These are phyloP conservation scores for Cystofilobasidium macerans DNA, from an alignment of 768 basidiomycete genomes.

Conservation along the genomic window DNA sequence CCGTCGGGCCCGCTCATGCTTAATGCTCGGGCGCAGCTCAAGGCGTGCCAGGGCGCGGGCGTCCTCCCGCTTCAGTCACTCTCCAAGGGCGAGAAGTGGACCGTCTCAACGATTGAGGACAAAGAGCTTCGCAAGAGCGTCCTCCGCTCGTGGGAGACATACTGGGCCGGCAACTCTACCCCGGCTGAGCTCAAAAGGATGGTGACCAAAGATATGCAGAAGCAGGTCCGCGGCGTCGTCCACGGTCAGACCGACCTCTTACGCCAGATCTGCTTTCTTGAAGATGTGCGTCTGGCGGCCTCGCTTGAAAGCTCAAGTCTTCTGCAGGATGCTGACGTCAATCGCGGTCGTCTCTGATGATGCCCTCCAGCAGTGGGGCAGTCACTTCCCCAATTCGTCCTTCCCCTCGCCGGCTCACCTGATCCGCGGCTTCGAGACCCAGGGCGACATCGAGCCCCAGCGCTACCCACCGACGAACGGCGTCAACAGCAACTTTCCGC, in stretches of 20 bases:
- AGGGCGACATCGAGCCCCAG: background rate
- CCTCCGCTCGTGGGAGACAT: background rate
- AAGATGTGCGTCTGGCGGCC: background rate
- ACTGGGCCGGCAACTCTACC: background rate
- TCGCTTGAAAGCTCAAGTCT: no score
- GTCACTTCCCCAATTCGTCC: background rate
- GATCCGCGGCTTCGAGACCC: background rate
- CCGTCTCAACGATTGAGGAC: constrained; percentile 1
- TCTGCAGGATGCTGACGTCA: no score
- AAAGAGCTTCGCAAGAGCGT: constrained; percentile 6
- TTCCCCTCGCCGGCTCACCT: background rate
- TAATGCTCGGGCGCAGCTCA: background rate
- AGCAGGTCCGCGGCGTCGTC: background rate
- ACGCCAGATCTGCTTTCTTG: background rate
- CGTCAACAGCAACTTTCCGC: background rate
- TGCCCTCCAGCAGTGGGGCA: background rate
- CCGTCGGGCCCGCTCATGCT: constrained; percentile 6
- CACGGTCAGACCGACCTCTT: background rate
- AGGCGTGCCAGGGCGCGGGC: constrained; percentile 9
- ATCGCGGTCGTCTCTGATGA: no score
- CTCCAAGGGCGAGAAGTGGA: constrained; percentile 13
- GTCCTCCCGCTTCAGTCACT: background rate
- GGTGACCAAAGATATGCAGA: constrained; percentile 1
- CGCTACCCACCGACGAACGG: background rate
- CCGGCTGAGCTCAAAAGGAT: background rate